phyloP scores from a whole-genome alignment of 768 basidiomycete genomes.

The Bullera alba region DNA sequence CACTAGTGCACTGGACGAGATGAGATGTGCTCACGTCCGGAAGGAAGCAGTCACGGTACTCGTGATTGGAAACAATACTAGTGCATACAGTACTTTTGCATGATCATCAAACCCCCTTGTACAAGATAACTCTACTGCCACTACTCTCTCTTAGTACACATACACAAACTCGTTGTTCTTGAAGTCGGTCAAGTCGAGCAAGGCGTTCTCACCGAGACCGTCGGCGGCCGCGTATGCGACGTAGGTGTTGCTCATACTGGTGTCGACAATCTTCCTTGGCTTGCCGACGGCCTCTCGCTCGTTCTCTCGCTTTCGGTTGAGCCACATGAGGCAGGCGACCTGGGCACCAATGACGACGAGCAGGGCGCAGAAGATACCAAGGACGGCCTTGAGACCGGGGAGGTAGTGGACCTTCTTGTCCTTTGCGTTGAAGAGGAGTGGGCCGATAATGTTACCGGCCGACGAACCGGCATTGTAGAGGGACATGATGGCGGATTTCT shows the following conservation, averaged over 20 bases:
- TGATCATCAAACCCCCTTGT: no score
- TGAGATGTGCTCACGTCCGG: no score
- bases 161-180: slow-evolving; percentile 38
- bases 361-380: slow-evolving; percentile 33
- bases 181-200: slow-evolving; percentile 21
- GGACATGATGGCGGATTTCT: slow-evolving; percentile 47
- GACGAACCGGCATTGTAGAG: slow-evolving; percentile 42
- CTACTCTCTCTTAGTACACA: no score
- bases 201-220: slow-evolving; percentile 7
- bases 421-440: slow-evolving; percentile 39
- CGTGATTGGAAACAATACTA: no score
- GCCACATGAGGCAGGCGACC: slow-evolving; percentile 20
- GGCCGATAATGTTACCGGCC: slow-evolving; percentile 40
- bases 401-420: slow-evolving; percentile 33
- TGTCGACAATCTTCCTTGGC: slow-evolving; percentile 36
- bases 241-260: slow-evolving; percentile 27
- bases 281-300: slow-evolving; percentile 39
- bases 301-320: slow-evolving; percentile 35
- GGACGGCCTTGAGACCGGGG: slow-evolving; percentile 30
- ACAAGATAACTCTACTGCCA: no score
- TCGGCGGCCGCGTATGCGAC: slow-evolving; percentile 17
- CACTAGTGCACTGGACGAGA: no score
- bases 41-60: no score
- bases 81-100: no score
- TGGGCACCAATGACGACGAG: slow-evolving; percentile 22